A percentile compares a stretch with the other conserved stretches of the same genome.
Evolutionary conservation across 129 eudicot species (phyloP).

Genomic region (Saposhnikovia divaricata): DNA sequence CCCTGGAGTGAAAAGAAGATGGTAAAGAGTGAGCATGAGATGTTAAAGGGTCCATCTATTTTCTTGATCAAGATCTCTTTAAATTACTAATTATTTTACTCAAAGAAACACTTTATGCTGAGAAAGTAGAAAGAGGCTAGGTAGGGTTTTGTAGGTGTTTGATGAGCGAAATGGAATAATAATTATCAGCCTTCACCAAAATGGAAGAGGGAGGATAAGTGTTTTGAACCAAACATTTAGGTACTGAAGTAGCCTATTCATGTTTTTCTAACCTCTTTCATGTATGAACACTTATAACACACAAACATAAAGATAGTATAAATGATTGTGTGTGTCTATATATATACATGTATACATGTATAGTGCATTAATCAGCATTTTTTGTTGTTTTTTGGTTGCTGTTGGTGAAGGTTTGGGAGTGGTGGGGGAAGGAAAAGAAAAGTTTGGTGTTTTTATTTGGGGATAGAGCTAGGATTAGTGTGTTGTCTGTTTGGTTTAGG

Average conservation of each 20-base stretch:
- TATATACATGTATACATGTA: background rate
- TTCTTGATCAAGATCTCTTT: background rate
- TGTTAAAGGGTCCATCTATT: conserved; percentile 28
- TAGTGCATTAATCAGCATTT: background rate
- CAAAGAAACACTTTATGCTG: background rate
- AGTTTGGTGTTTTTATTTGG: too few species aligned
- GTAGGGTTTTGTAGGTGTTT: conserved; percentile 1
- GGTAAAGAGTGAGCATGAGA: conserved; percentile 69
- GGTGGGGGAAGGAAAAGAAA: too few species aligned
- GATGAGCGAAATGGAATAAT: background rate
- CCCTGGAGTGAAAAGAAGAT: conserved; percentile 72
- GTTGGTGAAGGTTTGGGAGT: conserved; percentile 36
- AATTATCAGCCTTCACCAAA: conserved; percentile 4
- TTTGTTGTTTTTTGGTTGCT: conserved; percentile 9
- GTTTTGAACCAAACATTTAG: conserved; percentile 11
- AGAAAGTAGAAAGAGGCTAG: background rate
- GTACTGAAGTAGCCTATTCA: conserved; percentile 3
- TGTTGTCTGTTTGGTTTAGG: background rate
- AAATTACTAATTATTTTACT: background rate
- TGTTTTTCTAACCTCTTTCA: conserved; percentile 17
- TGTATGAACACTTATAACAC: background rate
- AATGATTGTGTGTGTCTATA: background rate
- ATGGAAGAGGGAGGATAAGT: background rate
- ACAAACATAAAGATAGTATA: background rate
- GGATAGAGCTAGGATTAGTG: background rate